phyloP scores from a whole-genome alignment of 1,284 basidiomycete genomes.

The Melampsora americana region DNA sequence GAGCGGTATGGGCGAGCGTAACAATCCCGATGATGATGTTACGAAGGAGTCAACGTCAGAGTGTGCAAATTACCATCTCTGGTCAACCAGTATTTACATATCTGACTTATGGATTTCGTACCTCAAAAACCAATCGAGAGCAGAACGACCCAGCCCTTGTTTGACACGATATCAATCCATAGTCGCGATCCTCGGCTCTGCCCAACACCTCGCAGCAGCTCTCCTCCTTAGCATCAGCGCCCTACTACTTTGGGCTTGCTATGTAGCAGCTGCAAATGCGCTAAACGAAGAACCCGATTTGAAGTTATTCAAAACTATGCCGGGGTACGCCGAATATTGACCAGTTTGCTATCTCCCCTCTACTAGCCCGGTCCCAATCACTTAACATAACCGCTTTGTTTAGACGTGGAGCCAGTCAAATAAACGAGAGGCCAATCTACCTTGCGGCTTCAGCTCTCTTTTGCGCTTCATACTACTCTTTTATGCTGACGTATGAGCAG shows the following conservation, averaged over 20 bases:
- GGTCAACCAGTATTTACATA: neutral
- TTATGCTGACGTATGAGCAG: constrained; percentile 21
- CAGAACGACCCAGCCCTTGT: neutral
- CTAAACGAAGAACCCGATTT: constrained; percentile 36
- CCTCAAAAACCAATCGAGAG: neutral
- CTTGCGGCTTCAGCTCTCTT: constrained; percentile 19
- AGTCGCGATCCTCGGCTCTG: constrained; percentile 19
- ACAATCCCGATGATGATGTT: constrained; percentile 39
- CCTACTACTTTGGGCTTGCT: constrained; percentile 25
- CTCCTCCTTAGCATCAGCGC: constrained; percentile 24
- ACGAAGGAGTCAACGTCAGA: constrained; percentile 26
- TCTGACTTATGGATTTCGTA: no score
- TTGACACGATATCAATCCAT: constrained; percentile 9
- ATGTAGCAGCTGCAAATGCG: constrained; percentile 31
- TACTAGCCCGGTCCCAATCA: neutral
- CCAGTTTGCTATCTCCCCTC: neutral
- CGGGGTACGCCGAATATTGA: constrained; percentile 7
- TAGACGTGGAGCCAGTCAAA: constrained; percentile 28
- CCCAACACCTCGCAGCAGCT: constrained; percentile 14
- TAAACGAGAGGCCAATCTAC: constrained; percentile 33
- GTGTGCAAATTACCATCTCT: neutral
- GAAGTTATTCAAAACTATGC: constrained; percentile 27
- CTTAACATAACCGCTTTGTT: neutral
- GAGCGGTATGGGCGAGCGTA: constrained; percentile 36
- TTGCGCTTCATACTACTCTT: constrained; percentile 22